These are phyloP conservation scores for Punctularia strigosozonata DNA, from an alignment of 768 basidiomycete species.

Conservation along the genomic window DNA sequence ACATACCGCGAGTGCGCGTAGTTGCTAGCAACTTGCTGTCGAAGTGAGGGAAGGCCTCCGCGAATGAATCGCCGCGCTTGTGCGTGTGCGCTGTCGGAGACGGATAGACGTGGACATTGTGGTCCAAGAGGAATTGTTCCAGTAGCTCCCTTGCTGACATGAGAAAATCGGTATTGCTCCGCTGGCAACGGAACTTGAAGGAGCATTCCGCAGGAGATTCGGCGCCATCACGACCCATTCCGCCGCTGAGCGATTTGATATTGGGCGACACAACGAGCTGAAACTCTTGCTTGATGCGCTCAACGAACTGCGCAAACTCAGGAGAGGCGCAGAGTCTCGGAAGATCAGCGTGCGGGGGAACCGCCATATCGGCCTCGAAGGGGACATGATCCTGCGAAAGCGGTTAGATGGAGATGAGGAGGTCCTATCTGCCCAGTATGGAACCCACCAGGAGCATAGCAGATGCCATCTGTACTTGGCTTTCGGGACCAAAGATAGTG, in stretches of 20 bases:
- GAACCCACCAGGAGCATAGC: conserved; percentile 81
- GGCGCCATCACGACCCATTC: too few relatives aligned
- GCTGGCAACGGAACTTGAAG: conserved; percentile 93
- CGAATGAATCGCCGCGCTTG: conserved; percentile 85
- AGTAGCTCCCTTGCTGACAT: conserved; percentile 84
- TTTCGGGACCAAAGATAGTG: conserved; percentile 94
- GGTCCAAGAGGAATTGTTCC: conserved; percentile 79
- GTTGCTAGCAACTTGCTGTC: conserved; percentile 88
- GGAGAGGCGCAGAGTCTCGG: conserved; percentile 59
- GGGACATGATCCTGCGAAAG: conserved; percentile 84
- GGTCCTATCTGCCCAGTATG: not conserved
- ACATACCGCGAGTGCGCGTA: conserved; percentile 45
- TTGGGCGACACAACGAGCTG: conserved; percentile 85
- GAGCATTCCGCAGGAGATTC: conserved; percentile 64
- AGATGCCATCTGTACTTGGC: conserved; percentile 91
- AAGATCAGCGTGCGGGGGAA: conserved; percentile 76
- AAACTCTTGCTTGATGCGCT: conserved; percentile 86
- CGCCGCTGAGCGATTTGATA: conserved; percentile 45
- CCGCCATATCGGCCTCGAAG: conserved; percentile 89
- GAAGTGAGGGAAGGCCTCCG: conserved; percentile 93
- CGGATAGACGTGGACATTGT: conserved; percentile 76
- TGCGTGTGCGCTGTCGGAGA: conserved; percentile 69
- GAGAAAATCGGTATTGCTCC: conserved; percentile 90
- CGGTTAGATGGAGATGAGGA: conserved; percentile 1
- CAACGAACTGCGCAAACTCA: conserved; percentile 81